phyloP scores from a whole-genome alignment of 176 grass and related monocot genomes.

The Themeda triandra region DNA sequence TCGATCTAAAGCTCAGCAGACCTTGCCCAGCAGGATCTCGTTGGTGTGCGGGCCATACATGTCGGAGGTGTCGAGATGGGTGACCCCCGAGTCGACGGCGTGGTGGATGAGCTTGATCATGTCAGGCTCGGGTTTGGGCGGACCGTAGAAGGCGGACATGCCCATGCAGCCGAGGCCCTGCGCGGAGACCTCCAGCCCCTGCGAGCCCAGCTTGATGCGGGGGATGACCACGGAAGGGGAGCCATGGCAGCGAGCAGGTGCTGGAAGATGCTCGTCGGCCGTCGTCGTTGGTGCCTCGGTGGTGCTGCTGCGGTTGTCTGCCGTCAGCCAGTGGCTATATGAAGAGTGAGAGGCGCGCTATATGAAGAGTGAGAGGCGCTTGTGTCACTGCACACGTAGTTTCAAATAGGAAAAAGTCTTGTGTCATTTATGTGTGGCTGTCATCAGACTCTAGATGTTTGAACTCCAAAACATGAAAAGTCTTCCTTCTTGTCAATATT shows the following conservation, averaged over 20 bases:
- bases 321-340: too few species aligned
- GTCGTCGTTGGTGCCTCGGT: background rate
- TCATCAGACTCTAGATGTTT: too few species aligned
- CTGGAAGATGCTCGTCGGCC: background rate
- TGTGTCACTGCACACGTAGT: too few species aligned
- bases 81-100: constrained; percentile 61
- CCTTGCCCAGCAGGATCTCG: constrained; percentile 78
- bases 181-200: constrained; percentile 76
- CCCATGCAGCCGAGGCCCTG: constrained; percentile 85
- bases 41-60: constrained; percentile 78
- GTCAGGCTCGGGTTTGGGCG: constrained; percentile 58
- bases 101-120: constrained; percentile 80
- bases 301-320: too few species aligned
- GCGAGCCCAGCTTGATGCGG: constrained; percentile 67
- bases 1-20: background rate
- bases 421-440: too few species aligned
- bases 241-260: background rate
- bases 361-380: too few species aligned
- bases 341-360: too few species aligned
- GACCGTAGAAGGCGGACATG: constrained; percentile 71
- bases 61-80: constrained; percentile 79
- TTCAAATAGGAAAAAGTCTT: too few species aligned
- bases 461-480: too few species aligned
- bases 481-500: background rate
- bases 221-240: background rate